A percentile compares a stretch with the other conserved stretches of the same genome.
phyloP scores from a whole-genome alignment of 73 alveolate species.

The Tetrahymena malaccensis region DNA sequence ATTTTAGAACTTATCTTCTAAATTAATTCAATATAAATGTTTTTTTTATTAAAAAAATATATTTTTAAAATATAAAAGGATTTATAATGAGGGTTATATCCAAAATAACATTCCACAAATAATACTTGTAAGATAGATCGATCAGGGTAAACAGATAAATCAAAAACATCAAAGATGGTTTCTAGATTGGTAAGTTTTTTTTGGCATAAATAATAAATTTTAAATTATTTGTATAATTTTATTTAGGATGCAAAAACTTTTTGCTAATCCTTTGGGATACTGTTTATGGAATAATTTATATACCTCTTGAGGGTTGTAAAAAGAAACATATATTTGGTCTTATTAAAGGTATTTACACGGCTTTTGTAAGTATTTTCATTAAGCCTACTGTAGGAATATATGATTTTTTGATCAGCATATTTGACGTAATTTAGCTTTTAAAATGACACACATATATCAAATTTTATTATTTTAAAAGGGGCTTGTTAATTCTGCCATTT shows the following conservation, averaged over 20 bases:
- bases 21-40: too few relatives aligned
- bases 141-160: neutral
- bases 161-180: neutral
- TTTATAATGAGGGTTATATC: neutral
- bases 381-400: neutral
- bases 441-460: neutral
- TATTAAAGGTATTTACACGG: neutral
- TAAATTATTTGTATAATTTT: too few relatives aligned
- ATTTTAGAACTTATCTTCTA: too few relatives aligned
- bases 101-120: neutral
- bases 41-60: too few relatives aligned
- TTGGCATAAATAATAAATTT: too few relatives aligned
- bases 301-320: neutral
- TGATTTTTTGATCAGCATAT: neutral
- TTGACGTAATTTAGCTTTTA: neutral
- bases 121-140: neutral
- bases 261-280: neutral
- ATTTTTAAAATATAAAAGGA: too few relatives aligned
- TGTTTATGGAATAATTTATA: neutral
- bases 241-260: neutral
- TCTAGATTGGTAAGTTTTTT: neutral
- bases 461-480: neutral
- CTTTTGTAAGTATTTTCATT: neutral
- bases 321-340: neutral
- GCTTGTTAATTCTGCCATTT: neutral